These are phyloP conservation scores for Coemansia sp. DNA, from an alignment of 192 early-diverging fungal genomes.

Conservation along the genomic window DNA sequence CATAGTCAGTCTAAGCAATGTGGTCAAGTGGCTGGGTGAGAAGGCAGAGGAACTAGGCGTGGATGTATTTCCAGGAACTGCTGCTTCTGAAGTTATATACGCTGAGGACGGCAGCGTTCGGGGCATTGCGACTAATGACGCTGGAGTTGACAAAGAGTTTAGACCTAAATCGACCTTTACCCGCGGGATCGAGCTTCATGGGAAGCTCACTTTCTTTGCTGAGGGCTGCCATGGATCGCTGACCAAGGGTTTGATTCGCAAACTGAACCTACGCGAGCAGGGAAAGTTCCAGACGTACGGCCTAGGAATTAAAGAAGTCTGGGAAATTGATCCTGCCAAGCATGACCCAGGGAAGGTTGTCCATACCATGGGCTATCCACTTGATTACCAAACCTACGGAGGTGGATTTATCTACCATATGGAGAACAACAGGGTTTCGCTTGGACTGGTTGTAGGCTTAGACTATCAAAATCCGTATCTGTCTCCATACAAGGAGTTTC, in stretches of 20 bases:
- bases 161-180: slow-evolving; percentile 88
- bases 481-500: slow-evolving; percentile 96
- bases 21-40: slow-evolving; percentile 94
- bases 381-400: slow-evolving; percentile 88
- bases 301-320: slow-evolving; percentile 96
- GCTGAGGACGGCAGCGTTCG: slow-evolving; percentile 87
- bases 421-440: slow-evolving; percentile 79
- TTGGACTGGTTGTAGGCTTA: slow-evolving; percentile 89
- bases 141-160: slow-evolving; percentile 87
- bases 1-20: slow-evolving; percentile 92
- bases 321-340: slow-evolving; percentile 88
- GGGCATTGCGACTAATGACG: slow-evolving; percentile 93
- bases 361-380: slow-evolving; percentile 91
- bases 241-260: slow-evolving; percentile 83
- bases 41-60: slow-evolving; percentile 95
- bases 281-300: slow-evolving; percentile 90
- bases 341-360: slow-evolving; percentile 78
- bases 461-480: slow-evolving; percentile 96
- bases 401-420: slow-evolving; percentile 97
- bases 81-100: slow-evolving; percentile 91
- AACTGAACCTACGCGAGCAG: slow-evolving; percentile 88
- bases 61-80: slow-evolving; percentile 90
- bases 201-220: slow-evolving; percentile 92
- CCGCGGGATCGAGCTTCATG: slow-evolving; percentile 92
- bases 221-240: slow-evolving; percentile 98